phyloP scores from a whole-genome alignment of 73 alveolate species.

The Durusdinium trenchii region DNA sequence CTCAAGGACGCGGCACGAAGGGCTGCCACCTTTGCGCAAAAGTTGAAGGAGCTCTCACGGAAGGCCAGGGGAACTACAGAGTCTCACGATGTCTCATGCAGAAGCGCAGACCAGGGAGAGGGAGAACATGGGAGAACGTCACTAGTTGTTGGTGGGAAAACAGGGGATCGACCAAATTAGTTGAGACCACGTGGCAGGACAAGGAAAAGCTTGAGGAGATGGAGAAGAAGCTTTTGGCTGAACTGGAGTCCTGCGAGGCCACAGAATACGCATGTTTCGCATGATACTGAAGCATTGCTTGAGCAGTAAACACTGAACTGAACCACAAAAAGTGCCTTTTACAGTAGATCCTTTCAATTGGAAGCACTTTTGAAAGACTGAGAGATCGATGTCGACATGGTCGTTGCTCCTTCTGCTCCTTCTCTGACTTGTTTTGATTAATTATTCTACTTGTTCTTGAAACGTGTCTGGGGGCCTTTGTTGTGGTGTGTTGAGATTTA shows the following conservation, averaged over 20 bases:
- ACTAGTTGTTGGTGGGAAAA: background rate
- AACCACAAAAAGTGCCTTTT: background rate
- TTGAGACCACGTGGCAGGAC: background rate
- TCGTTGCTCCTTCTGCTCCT: background rate
- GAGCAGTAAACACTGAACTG: too few relatives aligned
- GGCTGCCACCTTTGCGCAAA: background rate
- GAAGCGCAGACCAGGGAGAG: background rate
- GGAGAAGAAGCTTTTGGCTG: background rate
- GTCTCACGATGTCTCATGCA: background rate
- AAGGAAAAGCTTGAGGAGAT: conserved; percentile 45
- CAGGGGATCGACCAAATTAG: background rate
- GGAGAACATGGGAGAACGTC: background rate
- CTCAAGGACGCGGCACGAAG: background rate
- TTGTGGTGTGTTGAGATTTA: background rate
- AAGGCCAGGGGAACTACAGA: background rate
- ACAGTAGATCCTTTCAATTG: background rate
- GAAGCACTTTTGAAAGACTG: background rate
- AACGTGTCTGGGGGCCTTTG: too few relatives aligned
- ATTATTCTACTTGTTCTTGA: too few relatives aligned
- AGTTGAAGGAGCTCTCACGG: background rate
- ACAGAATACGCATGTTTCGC: background rate
- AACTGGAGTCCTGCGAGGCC: conserved; percentile 22
- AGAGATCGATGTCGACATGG: background rate
- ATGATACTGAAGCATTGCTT: background rate
- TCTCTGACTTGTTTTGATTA: background rate